A percentile compares a stretch with the other conserved stretches of the same genome.
phyloP scores from a whole-genome alignment of 257 asterid genomes.

The Asclepias syriaca region DNA sequence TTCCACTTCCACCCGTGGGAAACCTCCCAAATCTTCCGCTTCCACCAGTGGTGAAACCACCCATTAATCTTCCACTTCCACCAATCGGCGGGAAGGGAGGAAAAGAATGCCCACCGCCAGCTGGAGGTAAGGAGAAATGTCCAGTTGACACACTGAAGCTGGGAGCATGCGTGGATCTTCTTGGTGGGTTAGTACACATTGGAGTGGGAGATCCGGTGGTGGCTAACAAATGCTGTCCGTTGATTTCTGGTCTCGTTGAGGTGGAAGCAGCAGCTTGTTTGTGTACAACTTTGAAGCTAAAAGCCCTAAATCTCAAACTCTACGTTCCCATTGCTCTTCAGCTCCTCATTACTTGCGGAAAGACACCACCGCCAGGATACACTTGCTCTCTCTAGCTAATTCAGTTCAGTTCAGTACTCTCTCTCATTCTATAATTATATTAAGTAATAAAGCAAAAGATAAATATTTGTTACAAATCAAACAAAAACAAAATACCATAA shows the following conservation, averaged over 20 bases:
- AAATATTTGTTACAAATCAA: too few species aligned
- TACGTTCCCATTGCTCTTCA: conserved; percentile 76
- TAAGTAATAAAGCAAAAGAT: too few species aligned
- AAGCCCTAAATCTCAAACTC: conserved; percentile 52
- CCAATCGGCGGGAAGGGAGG: background rate
- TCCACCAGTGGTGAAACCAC: conserved; percentile 4
- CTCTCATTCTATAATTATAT: background rate
- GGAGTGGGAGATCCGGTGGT: conserved; percentile 69
- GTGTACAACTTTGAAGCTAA: conserved; percentile 64
- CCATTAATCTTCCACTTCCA: conserved; percentile 9
- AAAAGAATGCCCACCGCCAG: conserved; percentile 23
- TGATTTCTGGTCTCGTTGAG: conserved; percentile 57
- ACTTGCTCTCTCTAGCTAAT: conserved; percentile 57
- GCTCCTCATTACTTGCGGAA: conserved; percentile 75
- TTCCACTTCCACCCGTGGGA: conserved; percentile 6
- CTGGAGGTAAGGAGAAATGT: conserved; percentile 34
- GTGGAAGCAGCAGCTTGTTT: conserved; percentile 74
- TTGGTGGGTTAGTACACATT: conserved; percentile 63
- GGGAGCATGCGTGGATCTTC: conserved; percentile 81
- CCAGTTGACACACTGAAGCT: conserved; percentile 69
- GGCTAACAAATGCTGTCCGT: conserved; percentile 63
- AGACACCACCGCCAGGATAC: conserved; percentile 86
- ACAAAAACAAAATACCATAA: too few species aligned
- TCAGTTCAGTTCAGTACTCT: conserved; percentile 10
- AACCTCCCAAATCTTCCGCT: conserved; percentile 11